Percentiles rank a stretch among this genome's conserved stretches.
Evolutionary conservation across 257 asterid species (phyloP).

Genomic region (Ilex asprella): DNA sequence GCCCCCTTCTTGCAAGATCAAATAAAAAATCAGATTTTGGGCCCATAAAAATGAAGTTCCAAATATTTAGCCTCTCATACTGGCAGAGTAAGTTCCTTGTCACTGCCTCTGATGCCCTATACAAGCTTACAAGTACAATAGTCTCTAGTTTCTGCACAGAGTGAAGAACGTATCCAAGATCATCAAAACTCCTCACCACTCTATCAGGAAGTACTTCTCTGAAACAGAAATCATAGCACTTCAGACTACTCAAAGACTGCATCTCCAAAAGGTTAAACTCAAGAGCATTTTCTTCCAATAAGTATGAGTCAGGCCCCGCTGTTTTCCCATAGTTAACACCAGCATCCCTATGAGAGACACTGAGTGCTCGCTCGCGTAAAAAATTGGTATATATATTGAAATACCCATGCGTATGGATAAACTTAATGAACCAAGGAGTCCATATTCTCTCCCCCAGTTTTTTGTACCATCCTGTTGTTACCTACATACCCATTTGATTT

Average conservation of each 20-base stretch:
- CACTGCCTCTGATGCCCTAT: slow-evolving; percentile 40
- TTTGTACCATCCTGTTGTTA: slow-evolving; percentile 95
- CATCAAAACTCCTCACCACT: slow-evolving; percentile 40
- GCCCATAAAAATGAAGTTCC: slow-evolving; percentile 62
- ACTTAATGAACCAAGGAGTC: slow-evolving; percentile 99
- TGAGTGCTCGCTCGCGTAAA: slow-evolving; percentile 67
- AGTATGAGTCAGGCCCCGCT: slow-evolving; percentile 78
- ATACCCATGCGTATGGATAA: slow-evolving; percentile 75
- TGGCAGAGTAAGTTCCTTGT: slow-evolving; percentile 78
- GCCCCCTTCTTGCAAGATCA: slow-evolving; percentile 88
- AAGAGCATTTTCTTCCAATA: slow-evolving; percentile 49
- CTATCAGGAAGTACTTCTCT: slow-evolving; percentile 47
- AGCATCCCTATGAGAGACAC: slow-evolving; percentile 84
- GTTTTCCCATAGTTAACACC: slow-evolving; percentile 91
- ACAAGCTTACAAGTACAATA: slow-evolving; percentile 51
- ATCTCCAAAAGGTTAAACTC: slow-evolving; percentile 43
- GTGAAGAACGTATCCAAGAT: slow-evolving; percentile 43
- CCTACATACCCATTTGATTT: slow-evolving; percentile 34
- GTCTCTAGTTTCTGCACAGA: slow-evolving; percentile 48
- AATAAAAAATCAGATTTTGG: slow-evolving; percentile 38
- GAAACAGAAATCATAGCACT: slow-evolving; percentile 91
- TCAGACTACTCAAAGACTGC: slow-evolving; percentile 53
- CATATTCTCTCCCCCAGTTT: slow-evolving; percentile 90
- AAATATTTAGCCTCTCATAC: slow-evolving; percentile 57
- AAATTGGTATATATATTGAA: slow-evolving; percentile 80